Conservation (phyloP, 2,329 filamentous ascomycete genomes). For the Monilinia fructigena region DNA sequence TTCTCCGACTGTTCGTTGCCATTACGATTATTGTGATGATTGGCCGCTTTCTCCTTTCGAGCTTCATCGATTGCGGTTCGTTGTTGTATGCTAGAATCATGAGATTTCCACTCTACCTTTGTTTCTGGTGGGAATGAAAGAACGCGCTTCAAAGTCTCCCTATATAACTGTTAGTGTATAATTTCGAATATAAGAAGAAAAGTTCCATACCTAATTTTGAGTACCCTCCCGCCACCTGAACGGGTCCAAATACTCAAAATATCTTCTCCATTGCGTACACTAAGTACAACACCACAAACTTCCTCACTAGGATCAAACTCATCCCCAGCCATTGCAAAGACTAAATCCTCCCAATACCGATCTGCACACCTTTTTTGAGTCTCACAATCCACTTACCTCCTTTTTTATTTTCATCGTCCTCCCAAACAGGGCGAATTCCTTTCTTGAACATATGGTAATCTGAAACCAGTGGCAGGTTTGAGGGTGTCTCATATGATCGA, state of each 20-base stretch:
- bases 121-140: slow-evolving; percentile 85
- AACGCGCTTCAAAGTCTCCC: slow-evolving; percentile 90
- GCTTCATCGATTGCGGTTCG: slow-evolving; percentile 87
- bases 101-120: slow-evolving; percentile 90
- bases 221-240: slow-evolving; percentile 86
- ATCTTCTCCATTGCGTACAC: slow-evolving; percentile 92
- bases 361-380: slow-evolving; percentile 97
- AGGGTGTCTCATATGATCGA: slow-evolving; percentile 85
- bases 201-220: slow-evolving; percentile 81
- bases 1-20: slow-evolving; percentile 28
- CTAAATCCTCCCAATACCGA: slow-evolving; percentile 92
- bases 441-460: slow-evolving; percentile 99
- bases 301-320: slow-evolving; percentile 91
- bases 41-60: slow-evolving; percentile 74
- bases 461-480: slow-evolving; percentile 81
- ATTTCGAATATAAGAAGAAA: slow-evolving; percentile 20
- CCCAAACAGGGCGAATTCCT: slow-evolving; percentile 95
- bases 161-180: slow-evolving; percentile 42
- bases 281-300: slow-evolving; percentile 91
- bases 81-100: slow-evolving; percentile 93
- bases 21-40: slow-evolving; percentile 35
- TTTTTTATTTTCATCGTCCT: slow-evolving; percentile 93
- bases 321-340: slow-evolving; percentile 88
- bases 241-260: slow-evolving; percentile 98
- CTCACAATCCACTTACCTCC: slow-evolving; percentile 98